Conservation (phyloP, 2,329 filamentous ascomycete genomes). For the Trichophyton mentagrophytes region DNA sequence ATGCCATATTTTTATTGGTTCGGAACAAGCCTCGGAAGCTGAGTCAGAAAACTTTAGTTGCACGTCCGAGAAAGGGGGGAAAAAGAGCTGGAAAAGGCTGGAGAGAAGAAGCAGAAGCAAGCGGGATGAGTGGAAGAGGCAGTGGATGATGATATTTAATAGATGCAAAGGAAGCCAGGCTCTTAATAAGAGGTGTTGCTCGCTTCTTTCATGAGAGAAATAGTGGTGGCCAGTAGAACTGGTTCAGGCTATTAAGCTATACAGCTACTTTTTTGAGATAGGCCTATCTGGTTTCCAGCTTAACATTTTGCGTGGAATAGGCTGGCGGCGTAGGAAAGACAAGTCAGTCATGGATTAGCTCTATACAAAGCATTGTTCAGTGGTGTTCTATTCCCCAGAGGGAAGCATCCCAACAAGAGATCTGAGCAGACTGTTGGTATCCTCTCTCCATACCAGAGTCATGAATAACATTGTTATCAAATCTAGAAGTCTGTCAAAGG, state of each 20-base stretch:
- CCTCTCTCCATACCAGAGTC: not conserved
- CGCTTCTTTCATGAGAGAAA: not conserved
- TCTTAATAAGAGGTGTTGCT: not conserved
- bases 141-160: not conserved
- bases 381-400: not conserved
- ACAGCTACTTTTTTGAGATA: not conserved
- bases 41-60: not conserved
- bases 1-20: not conserved
- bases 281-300: not conserved
- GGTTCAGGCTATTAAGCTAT: not conserved
- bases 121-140: not conserved
- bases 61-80: not conserved
- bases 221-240: not conserved
- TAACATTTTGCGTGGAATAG: not conserved
- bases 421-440: not conserved
- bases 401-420: not conserved
- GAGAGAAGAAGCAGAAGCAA: not conserved
- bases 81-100: not conserved
- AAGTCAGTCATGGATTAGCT: not conserved
- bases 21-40: not conserved
- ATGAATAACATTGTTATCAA: not conserved
- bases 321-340: not conserved
- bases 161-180: not conserved
- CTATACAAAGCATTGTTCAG: not conserved
- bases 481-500: not conserved